These are phyloP conservation scores for Phyllosticta paracitricarpa DNA, from an alignment of 2,329 filamentous ascomycete species.

Conservation along the genomic window DNA sequence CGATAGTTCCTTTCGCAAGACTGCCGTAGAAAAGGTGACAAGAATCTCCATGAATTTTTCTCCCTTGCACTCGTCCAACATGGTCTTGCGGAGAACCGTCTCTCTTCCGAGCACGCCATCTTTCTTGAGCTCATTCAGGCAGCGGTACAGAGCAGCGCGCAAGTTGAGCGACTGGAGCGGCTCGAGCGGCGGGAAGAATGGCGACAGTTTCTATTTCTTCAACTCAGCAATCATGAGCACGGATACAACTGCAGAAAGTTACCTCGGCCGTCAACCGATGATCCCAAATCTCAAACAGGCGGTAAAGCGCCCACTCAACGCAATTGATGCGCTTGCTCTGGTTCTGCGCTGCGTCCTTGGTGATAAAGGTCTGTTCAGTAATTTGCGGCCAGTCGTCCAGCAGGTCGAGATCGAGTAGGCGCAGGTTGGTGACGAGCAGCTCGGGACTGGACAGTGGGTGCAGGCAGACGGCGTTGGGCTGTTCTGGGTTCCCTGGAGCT, in stretches of 20 bases:
- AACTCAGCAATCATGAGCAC: slow-evolving; percentile 8
- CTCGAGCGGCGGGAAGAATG: slow-evolving; percentile 84
- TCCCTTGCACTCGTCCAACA: slow-evolving; percentile 93
- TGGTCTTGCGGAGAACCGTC: slow-evolving; percentile 75
- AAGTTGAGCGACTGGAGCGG: slow-evolving; percentile 86
- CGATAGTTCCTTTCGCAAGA: slow-evolving; percentile 59
- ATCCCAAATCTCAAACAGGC: slow-evolving; percentile 78
- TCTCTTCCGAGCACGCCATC: slow-evolving; percentile 73
- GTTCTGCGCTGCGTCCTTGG: slow-evolving; percentile 55
- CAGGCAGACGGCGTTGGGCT: not conserved
- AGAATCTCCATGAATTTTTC: slow-evolving; percentile 83
- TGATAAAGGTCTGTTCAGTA: slow-evolving; percentile 57
- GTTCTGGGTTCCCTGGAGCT: not conserved
- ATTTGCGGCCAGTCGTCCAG: slow-evolving; percentile 73
- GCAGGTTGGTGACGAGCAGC: slow-evolving; percentile 74
- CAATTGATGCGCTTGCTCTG: slow-evolving; percentile 74
- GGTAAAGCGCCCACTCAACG: slow-evolving; percentile 86
- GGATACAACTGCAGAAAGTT: slow-evolving; percentile 16
- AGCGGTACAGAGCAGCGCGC: slow-evolving; percentile 70
- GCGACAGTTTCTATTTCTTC: slow-evolving; percentile 63
- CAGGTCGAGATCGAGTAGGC: slow-evolving; percentile 69
- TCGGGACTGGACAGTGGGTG: slow-evolving; percentile 18
- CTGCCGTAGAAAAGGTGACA: slow-evolving; percentile 70
- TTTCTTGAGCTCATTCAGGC: slow-evolving; percentile 79
- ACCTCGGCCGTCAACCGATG: slow-evolving; percentile 64